phyloP scores from a whole-genome alignment of 2,329 filamentous ascomycete genomes.

The Trichophyton equinum region DNA sequence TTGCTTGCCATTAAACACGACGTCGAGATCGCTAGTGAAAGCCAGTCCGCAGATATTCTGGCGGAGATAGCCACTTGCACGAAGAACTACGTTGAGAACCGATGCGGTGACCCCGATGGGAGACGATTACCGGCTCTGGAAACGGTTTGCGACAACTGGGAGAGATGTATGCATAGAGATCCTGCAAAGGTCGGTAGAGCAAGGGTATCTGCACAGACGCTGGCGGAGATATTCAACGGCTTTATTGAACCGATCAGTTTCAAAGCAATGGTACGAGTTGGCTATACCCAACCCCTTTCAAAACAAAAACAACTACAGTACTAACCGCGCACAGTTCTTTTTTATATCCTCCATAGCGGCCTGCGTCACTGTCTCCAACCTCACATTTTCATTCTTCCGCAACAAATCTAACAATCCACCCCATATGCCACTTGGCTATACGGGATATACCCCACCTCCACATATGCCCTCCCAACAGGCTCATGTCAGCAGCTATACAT shows the following conservation, averaged over 20 bases:
- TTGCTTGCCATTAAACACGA: conserved; percentile 61
- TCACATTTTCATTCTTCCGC: conserved; percentile 46
- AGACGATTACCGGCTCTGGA: conserved; percentile 58
- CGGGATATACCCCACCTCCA: conserved; percentile 16
- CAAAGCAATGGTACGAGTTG: conserved; percentile 54
- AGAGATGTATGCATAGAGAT: conserved; percentile 75
- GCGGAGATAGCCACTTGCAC: conserved; percentile 62
- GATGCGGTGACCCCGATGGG: conserved; percentile 50
- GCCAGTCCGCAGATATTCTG: conserved; percentile 55
- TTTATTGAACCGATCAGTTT: conserved; percentile 84
- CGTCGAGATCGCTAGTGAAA: conserved; percentile 57
- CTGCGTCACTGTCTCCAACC: conserved; percentile 46
- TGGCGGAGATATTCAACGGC: conserved; percentile 85
- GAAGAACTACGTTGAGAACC: conserved; percentile 61
- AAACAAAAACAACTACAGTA: neutral
- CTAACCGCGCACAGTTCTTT: conserved; percentile 24
- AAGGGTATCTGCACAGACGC: conserved; percentile 70
- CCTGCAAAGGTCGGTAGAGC: conserved; percentile 65
- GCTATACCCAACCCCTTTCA: neutral
- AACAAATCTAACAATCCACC: conserved; percentile 29
- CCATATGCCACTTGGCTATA: conserved; percentile 21
- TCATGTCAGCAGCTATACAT: conserved; percentile 18
- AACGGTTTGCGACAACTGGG: conserved; percentile 65
- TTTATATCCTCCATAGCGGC: conserved; percentile 32
- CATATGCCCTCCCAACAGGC: conserved; percentile 15